Conservation (phyloP, 75 land plant genomes). For the Picea glauca region DNA sequence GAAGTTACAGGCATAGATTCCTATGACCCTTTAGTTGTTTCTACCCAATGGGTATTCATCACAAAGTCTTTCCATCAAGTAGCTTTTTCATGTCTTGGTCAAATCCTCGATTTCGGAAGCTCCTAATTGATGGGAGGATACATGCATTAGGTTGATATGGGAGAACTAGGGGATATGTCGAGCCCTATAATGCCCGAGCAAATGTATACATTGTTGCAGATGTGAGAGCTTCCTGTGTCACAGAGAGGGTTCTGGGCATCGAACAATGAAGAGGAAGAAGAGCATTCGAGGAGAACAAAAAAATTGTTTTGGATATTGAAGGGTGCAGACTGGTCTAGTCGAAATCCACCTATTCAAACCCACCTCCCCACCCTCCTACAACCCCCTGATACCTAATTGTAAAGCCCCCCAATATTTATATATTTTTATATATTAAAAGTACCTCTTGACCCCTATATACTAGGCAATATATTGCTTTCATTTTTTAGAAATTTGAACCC, state of each 20-base stretch:
- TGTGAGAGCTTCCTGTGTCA: conserved; percentile 11
- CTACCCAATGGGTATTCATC: no score
- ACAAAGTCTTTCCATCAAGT: no score
- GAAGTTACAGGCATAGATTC: no score
- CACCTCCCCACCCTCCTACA: no score
- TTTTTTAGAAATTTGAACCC: no score
- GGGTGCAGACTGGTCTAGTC: conserved; percentile 35
- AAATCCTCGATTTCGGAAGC: conserved; percentile 6
- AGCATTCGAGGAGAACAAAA: conserved; percentile 21
- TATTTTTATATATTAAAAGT: no score
- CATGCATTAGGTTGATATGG: conserved; percentile 28
- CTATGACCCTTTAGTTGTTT: no score
- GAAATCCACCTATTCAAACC: conserved; percentile 8
- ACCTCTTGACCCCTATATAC: no score
- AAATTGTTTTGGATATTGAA: conserved; percentile 13
- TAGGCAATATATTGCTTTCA: no score
- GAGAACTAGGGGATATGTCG: conserved; percentile 3
- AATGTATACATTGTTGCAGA: conserved; percentile 30
- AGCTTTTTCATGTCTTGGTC: no score
- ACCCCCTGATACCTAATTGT: no score
- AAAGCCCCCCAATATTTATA: no score
- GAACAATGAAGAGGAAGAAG: conserved; percentile 18
- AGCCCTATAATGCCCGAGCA: conserved; percentile 32
- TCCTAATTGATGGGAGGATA: conserved; percentile 19
- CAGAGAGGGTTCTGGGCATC: conserved; percentile 12